These are phyloP conservation scores for Periconia digitata DNA, from an alignment of 2,329 filamentous ascomycete species.

Conservation along the genomic window DNA sequence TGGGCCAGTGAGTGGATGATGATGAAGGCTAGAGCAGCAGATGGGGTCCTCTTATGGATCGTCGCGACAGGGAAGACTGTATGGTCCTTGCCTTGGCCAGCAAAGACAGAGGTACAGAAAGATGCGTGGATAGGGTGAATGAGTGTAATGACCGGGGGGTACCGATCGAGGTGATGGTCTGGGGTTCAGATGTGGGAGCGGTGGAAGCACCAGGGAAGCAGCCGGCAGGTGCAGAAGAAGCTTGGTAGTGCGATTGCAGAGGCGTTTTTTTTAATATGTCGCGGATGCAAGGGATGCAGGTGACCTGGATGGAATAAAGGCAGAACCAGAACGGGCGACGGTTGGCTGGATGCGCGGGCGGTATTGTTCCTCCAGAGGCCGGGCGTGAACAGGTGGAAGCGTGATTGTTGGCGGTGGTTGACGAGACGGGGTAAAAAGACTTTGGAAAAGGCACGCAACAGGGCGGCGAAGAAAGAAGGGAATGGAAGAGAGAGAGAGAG, in stretches of 20 bases:
- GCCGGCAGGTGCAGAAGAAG: constrained; percentile 20
- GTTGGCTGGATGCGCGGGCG: constrained; percentile 18
- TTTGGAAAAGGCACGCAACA: constrained; percentile 20
- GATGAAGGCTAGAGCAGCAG: constrained; percentile 3
- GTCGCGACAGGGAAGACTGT: constrained; percentile 26
- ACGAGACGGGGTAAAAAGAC: constrained; percentile 22
- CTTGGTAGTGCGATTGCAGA: constrained; percentile 15
- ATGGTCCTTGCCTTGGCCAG: constrained; percentile 42
- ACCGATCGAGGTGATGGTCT: constrained; percentile 19
- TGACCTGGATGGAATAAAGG: constrained; percentile 28
- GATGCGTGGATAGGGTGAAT: constrained; percentile 11
- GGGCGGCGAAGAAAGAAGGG: constrained; percentile 23
- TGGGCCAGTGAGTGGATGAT: constrained; percentile 14
- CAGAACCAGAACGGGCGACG: constrained; percentile 21
- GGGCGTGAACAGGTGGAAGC: constrained; percentile 32
- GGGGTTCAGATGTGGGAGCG: constrained; percentile 21
- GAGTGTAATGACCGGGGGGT: constrained; percentile 17
- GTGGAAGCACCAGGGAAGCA: constrained; percentile 16
- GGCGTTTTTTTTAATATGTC: constrained; percentile 31
- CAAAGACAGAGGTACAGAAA: constrained; percentile 38
- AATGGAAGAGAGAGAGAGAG: constrained; percentile 12
- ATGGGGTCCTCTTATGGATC: constrained; percentile 22
- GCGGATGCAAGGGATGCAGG: constrained; percentile 35
- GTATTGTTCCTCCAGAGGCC: constrained; percentile 32
- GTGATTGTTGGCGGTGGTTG: too few relatives aligned